Percentiles rank a stretch among this genome's conserved stretches.
Evolutionary conservation across 495 filamentous ascomycete species (phyloP).

Genomic region (Coniosporium apollinis): DNA sequence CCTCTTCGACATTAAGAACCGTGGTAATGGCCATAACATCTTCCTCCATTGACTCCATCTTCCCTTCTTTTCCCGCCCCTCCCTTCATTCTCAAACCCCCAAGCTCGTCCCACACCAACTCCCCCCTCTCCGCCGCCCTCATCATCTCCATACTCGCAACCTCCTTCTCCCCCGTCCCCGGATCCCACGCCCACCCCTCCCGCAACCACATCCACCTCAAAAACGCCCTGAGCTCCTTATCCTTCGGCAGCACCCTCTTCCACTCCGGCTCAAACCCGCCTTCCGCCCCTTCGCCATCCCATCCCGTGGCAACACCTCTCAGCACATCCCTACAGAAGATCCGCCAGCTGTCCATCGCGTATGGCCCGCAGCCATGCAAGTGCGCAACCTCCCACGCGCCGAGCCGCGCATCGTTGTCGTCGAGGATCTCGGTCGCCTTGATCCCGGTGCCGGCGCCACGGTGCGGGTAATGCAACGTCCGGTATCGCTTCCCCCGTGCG

Average conservation of each 20-base stretch:
- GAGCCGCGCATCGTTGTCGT: constrained; percentile 16
- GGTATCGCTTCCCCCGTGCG: constrained; percentile 37
- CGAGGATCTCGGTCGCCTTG: constrained; percentile 28
- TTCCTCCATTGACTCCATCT: too few species aligned
- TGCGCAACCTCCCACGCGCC: constrained; percentile 75
- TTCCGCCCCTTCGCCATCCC: constrained; percentile 33
- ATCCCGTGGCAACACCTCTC: constrained; percentile 41
- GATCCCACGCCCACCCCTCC: constrained; percentile 73
- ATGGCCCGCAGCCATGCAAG: constrained; percentile 65
- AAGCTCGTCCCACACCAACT: constrained; percentile 5
- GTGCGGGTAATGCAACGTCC: constrained; percentile 51
- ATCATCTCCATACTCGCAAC: constrained; percentile 11
- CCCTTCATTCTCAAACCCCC: background rate
- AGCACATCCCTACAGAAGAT: constrained; percentile 82
- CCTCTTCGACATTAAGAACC: too few species aligned
- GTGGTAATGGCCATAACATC: too few species aligned
- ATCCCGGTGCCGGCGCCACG: constrained; percentile 39
- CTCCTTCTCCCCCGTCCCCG: constrained; percentile 44
- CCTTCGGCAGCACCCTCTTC: constrained; percentile 67
- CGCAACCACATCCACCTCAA: constrained; percentile 82
- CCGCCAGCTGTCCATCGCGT: constrained; percentile 82
- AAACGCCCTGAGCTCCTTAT: constrained; percentile 82
- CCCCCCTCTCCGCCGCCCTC: constrained; percentile 6
- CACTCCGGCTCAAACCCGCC: constrained; percentile 43
- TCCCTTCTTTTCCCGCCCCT: too few species aligned